Conservation (phyloP, 805 yeast genomes). For the Candida wancherniae region DNA sequence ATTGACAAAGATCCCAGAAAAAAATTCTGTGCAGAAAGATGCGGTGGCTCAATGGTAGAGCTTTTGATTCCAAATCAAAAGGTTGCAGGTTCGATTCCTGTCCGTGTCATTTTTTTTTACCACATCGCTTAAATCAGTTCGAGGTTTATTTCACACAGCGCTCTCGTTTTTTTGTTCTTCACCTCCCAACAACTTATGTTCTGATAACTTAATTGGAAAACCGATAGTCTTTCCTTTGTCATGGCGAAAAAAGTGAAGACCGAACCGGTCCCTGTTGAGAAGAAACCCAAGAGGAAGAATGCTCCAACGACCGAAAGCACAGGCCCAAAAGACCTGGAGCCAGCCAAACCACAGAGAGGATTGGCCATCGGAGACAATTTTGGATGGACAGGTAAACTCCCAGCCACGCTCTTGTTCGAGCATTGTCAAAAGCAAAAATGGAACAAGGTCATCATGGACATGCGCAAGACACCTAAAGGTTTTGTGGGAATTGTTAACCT, state of each 20-base stretch:
- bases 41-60: constrained; percentile 24
- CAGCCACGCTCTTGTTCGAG: constrained; percentile 81
- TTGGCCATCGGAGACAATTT: constrained; percentile 48
- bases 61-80: constrained; percentile 23
- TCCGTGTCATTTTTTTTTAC: constrained; percentile 17
- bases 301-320: too few relatives aligned
- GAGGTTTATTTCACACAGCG: too few relatives aligned
- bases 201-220: too few relatives aligned
- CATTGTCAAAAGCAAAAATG: constrained; percentile 84
- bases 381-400: constrained; percentile 94
- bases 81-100: constrained; percentile 24
- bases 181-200: too few relatives aligned
- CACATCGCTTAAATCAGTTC: too few relatives aligned
- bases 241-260: constrained; percentile 12
- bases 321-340: too few relatives aligned
- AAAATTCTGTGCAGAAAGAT: too few relatives aligned
- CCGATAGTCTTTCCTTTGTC: too few relatives aligned
- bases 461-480: constrained; percentile 48
- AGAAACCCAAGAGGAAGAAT: too few relatives aligned
- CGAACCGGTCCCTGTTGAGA: constrained; percentile 5
- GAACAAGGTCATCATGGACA: constrained; percentile 79
- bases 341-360: constrained; percentile 36
- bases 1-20: too few relatives aligned
- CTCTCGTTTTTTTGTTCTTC: too few relatives aligned
- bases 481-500: constrained; percentile 61